These are phyloP conservation scores for Rhizoctonia solani DNA, from an alignment of 1,284 basidiomycete species.

Conservation along the genomic window DNA sequence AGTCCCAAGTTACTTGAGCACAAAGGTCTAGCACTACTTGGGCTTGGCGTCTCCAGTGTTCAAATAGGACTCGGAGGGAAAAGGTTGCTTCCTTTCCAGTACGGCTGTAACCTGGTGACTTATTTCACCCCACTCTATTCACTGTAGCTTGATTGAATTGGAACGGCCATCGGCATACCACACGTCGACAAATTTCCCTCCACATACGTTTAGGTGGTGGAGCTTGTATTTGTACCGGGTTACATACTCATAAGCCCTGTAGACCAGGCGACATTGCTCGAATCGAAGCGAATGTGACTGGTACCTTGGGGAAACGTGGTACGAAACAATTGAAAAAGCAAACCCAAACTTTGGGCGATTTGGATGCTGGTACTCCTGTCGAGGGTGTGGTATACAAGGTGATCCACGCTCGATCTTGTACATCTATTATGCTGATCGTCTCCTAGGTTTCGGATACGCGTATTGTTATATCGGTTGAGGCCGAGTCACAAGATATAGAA, in stretches of 20 bases:
- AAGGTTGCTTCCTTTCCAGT: conserved; percentile 56
- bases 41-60: conserved; percentile 70
- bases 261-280: conserved; percentile 81
- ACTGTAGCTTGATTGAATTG: conserved; percentile 76
- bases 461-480: conserved; percentile 74
- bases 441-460: conserved; percentile 73
- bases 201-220: conserved; percentile 77
- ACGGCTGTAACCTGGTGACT: not conserved
- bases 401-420: conserved; percentile 35
- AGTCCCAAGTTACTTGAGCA: conserved; percentile 83
- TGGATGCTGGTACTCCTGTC: conserved; percentile 39
- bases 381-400: conserved; percentile 88
- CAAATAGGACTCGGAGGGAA: conserved; percentile 88
- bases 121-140: conserved; percentile 1
- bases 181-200: conserved; percentile 69
- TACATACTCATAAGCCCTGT: conserved; percentile 39
- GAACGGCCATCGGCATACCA: conserved; percentile 84
- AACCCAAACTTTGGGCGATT: conserved; percentile 44
- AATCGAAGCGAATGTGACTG: conserved; percentile 70
- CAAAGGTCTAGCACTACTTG: conserved; percentile 79
- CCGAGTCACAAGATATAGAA: conserved; percentile 68
- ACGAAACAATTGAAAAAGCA: conserved; percentile 56
- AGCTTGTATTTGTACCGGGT: conserved; percentile 19
- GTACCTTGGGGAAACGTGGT: conserved; percentile 52
- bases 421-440: not conserved